Evolutionary conservation across 2,329 filamentous ascomycete genomes (phyloP), one percentile per base, ranked within the genome.

Genomic region (Botryosphaeria dothidea): DNA sequence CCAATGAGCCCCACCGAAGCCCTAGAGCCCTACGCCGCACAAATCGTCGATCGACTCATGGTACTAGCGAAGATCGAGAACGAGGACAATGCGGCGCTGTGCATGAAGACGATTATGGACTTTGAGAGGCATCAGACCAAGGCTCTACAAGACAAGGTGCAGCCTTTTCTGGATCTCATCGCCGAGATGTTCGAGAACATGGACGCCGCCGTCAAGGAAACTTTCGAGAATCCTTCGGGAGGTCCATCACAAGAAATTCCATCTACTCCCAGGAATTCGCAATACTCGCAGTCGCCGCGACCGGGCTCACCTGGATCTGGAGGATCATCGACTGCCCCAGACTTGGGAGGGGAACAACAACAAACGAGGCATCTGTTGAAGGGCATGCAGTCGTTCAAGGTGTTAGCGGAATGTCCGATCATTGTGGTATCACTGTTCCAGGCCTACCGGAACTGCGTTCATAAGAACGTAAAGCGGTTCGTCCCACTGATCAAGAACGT

Each of bases 381-480:
- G 78, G 95, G 95, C 31, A 97, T 97, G 92, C 92, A 97, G 75
- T 99, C 95, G 0, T 99, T 99, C 85, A 99, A 98, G 78, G 94
- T 99, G 25, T 86, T 99, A 4, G 93, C 94, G 1, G 95, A 99
- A 77, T 99, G 95, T 71, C 95, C 95, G 0, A 99, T 99, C 61
- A 98, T 99, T 45, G 95, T 99, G 3, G 95, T 99, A 0, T 98
- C 94, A 3, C 92, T 99, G 69, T 98, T 99, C 76, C 95, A 99
- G 79, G 91, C 94, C 4, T 95, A 99, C 72, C 88, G 93, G 56
- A 83, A 80, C 52, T 90, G 90, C 4, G 94, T 97, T 2, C 83
- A 88, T 41, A 85, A 89, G 64, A 97, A 97, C 72, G 93, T 99
- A 58, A 93, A 92, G 79, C 85, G 90, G 9, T 98, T 99, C 72